These are phyloP conservation scores for Tremella yokohamensis DNA, from an alignment of 768 basidiomycete genomes.

Conservation along the genomic window DNA sequence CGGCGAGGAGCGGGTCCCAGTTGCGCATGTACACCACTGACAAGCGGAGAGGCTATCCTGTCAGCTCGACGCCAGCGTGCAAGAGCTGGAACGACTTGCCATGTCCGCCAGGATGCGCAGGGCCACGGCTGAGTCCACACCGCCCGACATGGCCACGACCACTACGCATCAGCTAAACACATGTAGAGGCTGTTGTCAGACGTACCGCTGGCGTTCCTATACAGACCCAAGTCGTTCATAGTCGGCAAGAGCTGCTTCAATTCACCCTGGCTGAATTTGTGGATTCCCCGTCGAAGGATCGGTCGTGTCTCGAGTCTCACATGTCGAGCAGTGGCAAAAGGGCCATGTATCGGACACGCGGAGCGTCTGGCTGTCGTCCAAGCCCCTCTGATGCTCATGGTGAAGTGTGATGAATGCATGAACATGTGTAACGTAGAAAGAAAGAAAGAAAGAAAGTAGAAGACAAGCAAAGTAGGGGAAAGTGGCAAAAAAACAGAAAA, in stretches of 20 bases:
- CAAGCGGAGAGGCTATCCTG: conserved; percentile 68
- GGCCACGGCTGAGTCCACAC: conserved; percentile 88
- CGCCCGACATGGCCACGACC: conserved; percentile 88
- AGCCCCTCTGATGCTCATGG: no score
- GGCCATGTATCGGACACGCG: no score
- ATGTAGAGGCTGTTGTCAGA: background rate
- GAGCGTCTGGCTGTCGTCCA: no score
- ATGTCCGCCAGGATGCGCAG: conserved; percentile 70
- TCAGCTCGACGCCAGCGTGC: background rate
- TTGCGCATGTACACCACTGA: conserved; percentile 94
- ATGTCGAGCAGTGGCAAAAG: no score
- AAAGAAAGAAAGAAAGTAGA: no score
- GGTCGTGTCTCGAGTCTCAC: no score
- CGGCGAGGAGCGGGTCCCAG: conserved; percentile 58
- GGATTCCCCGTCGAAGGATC: background rate
- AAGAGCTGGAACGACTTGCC: conserved; percentile 52
- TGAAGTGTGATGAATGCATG: no score
- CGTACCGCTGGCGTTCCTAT: conserved; percentile 36
- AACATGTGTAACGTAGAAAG: no score
- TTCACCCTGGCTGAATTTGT: conserved; percentile 12
- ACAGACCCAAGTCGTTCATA: conserved; percentile 22
- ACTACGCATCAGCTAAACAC: conserved; percentile 55
- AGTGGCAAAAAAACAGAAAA: no score
- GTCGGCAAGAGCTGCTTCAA: conserved; percentile 18
- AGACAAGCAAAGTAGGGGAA: no score